phyloP scores from a whole-genome alignment of 2,329 filamentous ascomycete species.

The Aspergillus floridensis region DNA sequence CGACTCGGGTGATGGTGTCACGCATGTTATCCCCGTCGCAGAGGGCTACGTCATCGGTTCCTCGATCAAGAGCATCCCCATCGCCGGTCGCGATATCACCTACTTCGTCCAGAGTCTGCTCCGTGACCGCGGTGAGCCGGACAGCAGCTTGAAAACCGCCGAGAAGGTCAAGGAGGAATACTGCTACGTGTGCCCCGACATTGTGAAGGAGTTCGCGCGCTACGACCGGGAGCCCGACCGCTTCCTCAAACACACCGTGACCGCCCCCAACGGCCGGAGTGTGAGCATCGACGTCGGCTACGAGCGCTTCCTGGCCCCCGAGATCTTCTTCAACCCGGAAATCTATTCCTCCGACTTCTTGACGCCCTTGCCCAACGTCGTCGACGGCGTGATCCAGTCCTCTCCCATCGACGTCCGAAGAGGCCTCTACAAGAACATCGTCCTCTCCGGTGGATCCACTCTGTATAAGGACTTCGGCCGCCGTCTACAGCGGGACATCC shows the following conservation, averaged over 20 bases:
- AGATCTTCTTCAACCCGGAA: conserved; percentile 99
- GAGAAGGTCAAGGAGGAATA: conserved; percentile 99
- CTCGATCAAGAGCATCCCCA: conserved; percentile 98
- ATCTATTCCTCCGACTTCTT: conserved; percentile 99
- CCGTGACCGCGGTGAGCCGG: conserved; percentile 91
- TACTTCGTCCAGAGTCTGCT: conserved; percentile 97
- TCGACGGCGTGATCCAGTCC: conserved; percentile 95
- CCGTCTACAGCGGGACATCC: conserved; percentile 93
- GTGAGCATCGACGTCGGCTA: conserved; percentile 91
- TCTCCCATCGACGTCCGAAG: conserved; percentile 96
- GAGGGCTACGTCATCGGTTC: conserved; percentile 99
- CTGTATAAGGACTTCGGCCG: conserved; percentile 98
- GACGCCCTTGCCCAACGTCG: conserved; percentile 88
- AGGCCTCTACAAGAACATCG: conserved; percentile 99
- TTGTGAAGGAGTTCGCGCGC: conserved; percentile 95
- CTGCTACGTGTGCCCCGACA: conserved; percentile 97
- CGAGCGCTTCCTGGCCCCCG: conserved; percentile 94
- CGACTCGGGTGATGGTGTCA: conserved; percentile 97
- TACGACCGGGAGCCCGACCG: conserved; percentile 91
- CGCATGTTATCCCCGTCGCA: conserved; percentile 96
- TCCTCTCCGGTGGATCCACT: conserved; percentile 92
- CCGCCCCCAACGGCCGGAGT: conserved; percentile 78
- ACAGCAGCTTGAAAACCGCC: conserved; percentile 94
- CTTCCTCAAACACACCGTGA: conserved; percentile 86
- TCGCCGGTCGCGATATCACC: conserved; percentile 95